Conservation (phyloP, 306 rosid genomes). For the Neltuma alba region DNA sequence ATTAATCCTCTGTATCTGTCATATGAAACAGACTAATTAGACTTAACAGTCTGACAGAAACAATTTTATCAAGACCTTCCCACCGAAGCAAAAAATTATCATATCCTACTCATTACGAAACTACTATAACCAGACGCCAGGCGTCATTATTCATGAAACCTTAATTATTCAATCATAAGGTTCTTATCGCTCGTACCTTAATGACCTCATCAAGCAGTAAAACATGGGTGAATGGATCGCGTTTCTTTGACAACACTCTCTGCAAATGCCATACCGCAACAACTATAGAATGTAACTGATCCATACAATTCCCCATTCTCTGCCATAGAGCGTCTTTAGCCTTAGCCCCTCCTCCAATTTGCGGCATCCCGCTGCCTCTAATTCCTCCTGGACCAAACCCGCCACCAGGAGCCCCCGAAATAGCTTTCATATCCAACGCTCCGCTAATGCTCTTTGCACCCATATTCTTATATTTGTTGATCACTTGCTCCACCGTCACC, state of each 20-base stretch:
- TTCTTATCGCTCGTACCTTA: constrained; percentile 52
- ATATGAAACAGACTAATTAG: neutral
- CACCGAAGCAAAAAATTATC: neutral
- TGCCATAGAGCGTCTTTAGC: constrained; percentile 94
- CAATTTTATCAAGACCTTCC: constrained; percentile 1
- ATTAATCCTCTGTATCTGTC: neutral
- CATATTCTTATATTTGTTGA: constrained; percentile 72
- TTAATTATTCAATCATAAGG: neutral
- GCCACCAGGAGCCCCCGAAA: constrained; percentile 66
- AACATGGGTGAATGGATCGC: constrained; percentile 91
- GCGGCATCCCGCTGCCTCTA: constrained; percentile 87
- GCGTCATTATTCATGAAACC: neutral
- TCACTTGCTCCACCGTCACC: constrained; percentile 71
- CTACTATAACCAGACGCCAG: neutral
- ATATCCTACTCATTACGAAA: neutral
- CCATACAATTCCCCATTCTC: constrained; percentile 88
- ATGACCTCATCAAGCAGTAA: constrained; percentile 94
- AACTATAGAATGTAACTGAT: constrained; percentile 81
- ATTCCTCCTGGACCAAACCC: constrained; percentile 94
- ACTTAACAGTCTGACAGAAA: constrained; percentile 12
- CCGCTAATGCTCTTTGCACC: constrained; percentile 72
- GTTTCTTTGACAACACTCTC: constrained; percentile 91
- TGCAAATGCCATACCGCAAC: constrained; percentile 95
- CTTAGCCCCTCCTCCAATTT: constrained; percentile 90
- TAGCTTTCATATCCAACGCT: constrained; percentile 95